Percentiles rank a stretch among this genome's conserved stretches.
phyloP scores from a whole-genome alignment of 2,329 filamentous ascomycete species.

The Pleomassaria siparia region DNA sequence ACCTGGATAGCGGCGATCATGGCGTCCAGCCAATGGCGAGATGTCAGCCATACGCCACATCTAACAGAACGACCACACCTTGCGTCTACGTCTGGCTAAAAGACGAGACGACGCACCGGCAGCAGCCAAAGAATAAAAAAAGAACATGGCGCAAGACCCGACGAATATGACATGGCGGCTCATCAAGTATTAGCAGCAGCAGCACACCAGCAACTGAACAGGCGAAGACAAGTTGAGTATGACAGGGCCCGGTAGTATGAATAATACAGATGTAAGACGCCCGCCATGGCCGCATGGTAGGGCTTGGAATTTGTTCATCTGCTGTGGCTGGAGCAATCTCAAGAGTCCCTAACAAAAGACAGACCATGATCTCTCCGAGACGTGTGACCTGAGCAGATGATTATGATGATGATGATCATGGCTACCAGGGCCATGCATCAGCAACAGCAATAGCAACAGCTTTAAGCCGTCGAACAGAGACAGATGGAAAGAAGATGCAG shows the following conservation, averaged over 20 bases:
- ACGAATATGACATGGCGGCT: neutral
- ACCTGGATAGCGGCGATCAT: no score
- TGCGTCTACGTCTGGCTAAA: constrained; percentile 1
- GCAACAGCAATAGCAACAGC: neutral
- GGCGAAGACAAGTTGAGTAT: no score
- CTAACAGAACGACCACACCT: neutral
- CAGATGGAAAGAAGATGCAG: neutral
- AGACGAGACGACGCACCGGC: constrained; percentile 3
- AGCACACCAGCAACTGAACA: constrained; percentile 1
- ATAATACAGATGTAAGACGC: no score
- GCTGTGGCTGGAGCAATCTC: constrained; percentile 9
- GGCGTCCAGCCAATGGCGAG: no score
- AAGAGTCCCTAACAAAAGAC: constrained; percentile 6
- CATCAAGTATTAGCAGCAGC: no score
- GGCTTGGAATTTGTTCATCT: neutral
- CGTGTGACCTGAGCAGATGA: constrained; percentile 5
- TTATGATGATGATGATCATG: neutral
- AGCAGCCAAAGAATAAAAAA: neutral
- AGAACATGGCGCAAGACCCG: neutral
- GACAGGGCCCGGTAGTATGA: neutral
- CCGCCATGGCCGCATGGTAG: neutral
- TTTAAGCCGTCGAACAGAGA: neutral
- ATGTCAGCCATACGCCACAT: neutral
- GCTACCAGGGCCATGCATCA: neutral
- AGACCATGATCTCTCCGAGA: constrained; percentile 9